These are phyloP conservation scores for Quercus dentata DNA, from an alignment of 306 rosid species.

Conservation along the genomic window DNA sequence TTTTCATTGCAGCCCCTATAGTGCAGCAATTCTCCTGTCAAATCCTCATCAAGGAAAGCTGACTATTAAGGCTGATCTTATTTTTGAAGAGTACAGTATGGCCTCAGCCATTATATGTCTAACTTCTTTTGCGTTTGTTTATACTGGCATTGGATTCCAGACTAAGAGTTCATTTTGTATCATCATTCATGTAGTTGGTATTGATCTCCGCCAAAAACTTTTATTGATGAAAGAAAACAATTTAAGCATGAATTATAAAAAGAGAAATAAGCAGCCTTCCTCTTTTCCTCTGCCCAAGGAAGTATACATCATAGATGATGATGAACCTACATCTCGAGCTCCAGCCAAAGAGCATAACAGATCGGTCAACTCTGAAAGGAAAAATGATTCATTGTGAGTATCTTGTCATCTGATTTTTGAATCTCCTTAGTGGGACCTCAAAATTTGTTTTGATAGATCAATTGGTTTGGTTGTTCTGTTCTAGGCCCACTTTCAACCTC, in stretches of 20 bases:
- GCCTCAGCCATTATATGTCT: conserved; percentile 17
- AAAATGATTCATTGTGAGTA: conserved; percentile 51
- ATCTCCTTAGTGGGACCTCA: conserved; percentile 12
- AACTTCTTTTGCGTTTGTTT: conserved; percentile 1
- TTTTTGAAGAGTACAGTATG: conserved; percentile 83
- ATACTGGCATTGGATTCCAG: conserved; percentile 5
- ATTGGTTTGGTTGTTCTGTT: conserved; percentile 5
- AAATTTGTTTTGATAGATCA: neutral
- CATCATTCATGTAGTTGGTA: conserved; percentile 64
- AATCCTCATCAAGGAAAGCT: conserved; percentile 61
- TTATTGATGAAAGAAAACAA: conserved; percentile 44
- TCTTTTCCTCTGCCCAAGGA: conserved; percentile 45
- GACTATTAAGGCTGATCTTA: conserved; percentile 73
- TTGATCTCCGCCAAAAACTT: conserved; percentile 71
- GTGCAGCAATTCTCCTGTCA: conserved; percentile 56
- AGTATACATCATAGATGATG: conserved; percentile 48
- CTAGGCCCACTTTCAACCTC: conserved; percentile 87
- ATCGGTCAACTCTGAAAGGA: conserved; percentile 25
- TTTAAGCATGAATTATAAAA: conserved; percentile 31
- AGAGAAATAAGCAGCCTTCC: conserved; percentile 36
- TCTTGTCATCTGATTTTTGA: conserved; percentile 15
- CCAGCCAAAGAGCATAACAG: conserved; percentile 37
- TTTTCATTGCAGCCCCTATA: conserved; percentile 75
- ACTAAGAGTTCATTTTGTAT: conserved; percentile 1
- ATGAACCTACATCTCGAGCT: conserved; percentile 27